Percentiles rank a stretch among this genome's conserved stretches.
These are phyloP conservation scores for Sindora glabra DNA, from an alignment of 306 rosid genomes.

Conservation along the genomic window DNA sequence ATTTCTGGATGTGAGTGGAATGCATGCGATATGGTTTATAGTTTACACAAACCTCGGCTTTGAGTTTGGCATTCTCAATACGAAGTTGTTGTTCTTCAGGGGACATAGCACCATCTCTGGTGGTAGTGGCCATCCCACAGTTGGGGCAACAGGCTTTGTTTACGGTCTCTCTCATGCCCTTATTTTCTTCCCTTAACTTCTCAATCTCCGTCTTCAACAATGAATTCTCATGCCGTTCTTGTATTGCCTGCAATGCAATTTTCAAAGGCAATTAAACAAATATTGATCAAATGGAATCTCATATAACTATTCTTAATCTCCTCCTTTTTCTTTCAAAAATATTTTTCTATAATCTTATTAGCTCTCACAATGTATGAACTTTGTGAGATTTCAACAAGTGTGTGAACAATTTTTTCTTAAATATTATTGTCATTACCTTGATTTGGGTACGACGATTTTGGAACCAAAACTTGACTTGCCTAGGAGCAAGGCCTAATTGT, in stretches of 20 bases:
- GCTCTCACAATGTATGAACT: no score
- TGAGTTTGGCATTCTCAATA: slow-evolving; percentile 85
- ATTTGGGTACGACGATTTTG: slow-evolving; percentile 99
- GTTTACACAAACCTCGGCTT: slow-evolving; percentile 74
- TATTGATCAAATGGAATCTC: no score
- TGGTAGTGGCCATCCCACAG: slow-evolving; percentile 66
- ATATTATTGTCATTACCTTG: slow-evolving; percentile 62
- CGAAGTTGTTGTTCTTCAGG: slow-evolving; percentile 83
- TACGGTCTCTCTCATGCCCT: slow-evolving; percentile 53
- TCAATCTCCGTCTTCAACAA: slow-evolving; percentile 83
- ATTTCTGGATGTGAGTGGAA: no score
- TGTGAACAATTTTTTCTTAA: no score
- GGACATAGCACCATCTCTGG: slow-evolving; percentile 46
- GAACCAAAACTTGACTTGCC: slow-evolving; percentile 99
- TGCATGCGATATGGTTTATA: no score
- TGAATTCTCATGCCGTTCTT: slow-evolving; percentile 91
- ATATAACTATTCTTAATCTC: no score
- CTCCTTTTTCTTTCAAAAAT: no score
- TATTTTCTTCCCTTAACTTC: slow-evolving; percentile 70
- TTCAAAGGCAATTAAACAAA: no score
- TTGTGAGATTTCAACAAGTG: no score
- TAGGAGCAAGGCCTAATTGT: slow-evolving; percentile 84
- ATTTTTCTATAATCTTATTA: no score
- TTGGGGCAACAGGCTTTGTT: slow-evolving; percentile 82
- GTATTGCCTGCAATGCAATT: slow-evolving; percentile 60